Percentiles rank a stretch among this genome's conserved stretches.
Evolutionary conservation across 805 yeast genomes (phyloP).

Genomic region (Kluyveromyces dobzhanskii): DNA sequence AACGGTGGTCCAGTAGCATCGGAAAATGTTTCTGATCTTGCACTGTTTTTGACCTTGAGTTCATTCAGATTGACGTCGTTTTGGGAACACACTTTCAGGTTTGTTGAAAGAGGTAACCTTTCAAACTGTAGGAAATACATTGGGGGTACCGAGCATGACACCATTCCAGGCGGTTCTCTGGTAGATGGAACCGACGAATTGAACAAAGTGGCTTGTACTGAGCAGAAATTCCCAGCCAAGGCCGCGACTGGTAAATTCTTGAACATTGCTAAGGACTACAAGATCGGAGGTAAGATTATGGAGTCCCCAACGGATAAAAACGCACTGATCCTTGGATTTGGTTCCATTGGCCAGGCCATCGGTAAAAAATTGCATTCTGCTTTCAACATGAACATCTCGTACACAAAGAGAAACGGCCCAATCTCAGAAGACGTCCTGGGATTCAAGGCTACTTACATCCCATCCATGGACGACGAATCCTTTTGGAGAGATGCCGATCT

Average conservation of each 20-base stretch:
- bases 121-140: slow-evolving; percentile 36
- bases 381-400: slow-evolving; percentile 58
- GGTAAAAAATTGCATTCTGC: slow-evolving; percentile 44
- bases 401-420: slow-evolving; percentile 46
- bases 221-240: slow-evolving; percentile 8
- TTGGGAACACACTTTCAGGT: slow-evolving; percentile 37
- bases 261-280: slow-evolving; percentile 35
- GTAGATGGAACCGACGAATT: slow-evolving; percentile 24
- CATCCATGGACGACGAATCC: slow-evolving; percentile 35
- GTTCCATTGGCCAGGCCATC: slow-evolving; percentile 61
- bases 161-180: slow-evolving; percentile 1
- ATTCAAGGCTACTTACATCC: slow-evolving; percentile 37
- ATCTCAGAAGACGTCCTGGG: slow-evolving; percentile 33
- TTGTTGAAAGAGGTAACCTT: slow-evolving; percentile 34
- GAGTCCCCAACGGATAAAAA: slow-evolving; percentile 49
- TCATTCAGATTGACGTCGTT: slow-evolving; percentile 50
- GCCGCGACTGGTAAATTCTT: slow-evolving; percentile 25
- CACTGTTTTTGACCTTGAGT: slow-evolving; percentile 47
- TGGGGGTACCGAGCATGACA: slow-evolving; percentile 18
- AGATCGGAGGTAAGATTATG: slow-evolving; percentile 38
- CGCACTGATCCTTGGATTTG: slow-evolving; percentile 66
- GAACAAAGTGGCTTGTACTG: not conserved
- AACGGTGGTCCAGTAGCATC: slow-evolving; percentile 56
- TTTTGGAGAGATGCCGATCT: slow-evolving; percentile 41
- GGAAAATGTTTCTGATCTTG: slow-evolving; percentile 67